Conservation (phyloP, 495 filamentous ascomycete genomes). For the Astrothelium subdiscretum region DNA sequence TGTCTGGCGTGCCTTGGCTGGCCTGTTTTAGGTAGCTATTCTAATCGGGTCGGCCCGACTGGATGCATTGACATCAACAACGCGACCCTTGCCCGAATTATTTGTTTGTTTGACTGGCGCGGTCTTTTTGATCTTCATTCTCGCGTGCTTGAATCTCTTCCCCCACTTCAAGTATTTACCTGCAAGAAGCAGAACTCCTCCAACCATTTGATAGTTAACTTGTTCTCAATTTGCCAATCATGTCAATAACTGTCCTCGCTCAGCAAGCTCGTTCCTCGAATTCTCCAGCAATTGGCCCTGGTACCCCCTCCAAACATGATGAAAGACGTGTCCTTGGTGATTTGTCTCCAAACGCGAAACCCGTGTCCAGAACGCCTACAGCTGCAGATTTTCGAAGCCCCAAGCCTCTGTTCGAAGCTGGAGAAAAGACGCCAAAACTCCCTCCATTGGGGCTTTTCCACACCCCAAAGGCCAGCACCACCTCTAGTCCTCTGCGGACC, state of each 20-base stretch:
- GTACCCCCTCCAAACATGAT: neutral
- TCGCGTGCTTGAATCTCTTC: neutral
- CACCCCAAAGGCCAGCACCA: neutral
- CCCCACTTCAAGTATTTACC: neutral
- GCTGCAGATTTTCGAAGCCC: neutral
- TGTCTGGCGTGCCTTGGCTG: too few species aligned
- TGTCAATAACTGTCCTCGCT: neutral
- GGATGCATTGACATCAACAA: neutral
- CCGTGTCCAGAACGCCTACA: neutral
- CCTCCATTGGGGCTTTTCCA: slow-evolving; percentile 9
- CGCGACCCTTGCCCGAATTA: neutral
- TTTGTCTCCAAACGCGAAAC: slow-evolving; percentile 11
- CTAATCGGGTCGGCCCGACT: neutral
- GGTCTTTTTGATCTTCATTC: neutral
- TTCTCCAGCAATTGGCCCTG: neutral
- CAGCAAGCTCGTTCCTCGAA: neutral
- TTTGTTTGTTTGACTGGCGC: neutral
- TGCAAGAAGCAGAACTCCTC: neutral
- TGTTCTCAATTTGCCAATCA: neutral
- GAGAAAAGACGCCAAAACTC: slow-evolving; percentile 10
- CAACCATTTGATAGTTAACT: neutral
- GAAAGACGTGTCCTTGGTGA: slow-evolving; percentile 10
- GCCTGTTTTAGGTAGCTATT: too few species aligned
- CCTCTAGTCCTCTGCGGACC: neutral
- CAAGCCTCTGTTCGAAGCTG: neutral